These are phyloP conservation scores for Anisogramma anomala DNA, from an alignment of 2,329 filamentous ascomycete species.

Conservation along the genomic window DNA sequence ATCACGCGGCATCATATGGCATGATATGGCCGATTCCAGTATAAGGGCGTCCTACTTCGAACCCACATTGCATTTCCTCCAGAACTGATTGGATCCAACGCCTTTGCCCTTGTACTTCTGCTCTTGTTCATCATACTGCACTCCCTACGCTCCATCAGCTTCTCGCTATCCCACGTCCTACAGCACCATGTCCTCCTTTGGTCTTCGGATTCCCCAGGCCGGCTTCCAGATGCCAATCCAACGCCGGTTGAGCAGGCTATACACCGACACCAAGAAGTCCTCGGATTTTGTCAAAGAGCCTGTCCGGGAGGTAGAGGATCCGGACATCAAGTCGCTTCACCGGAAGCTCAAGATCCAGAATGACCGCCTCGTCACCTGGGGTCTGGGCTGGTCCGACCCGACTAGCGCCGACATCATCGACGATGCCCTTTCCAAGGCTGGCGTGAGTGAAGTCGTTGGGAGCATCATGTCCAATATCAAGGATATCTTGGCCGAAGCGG, in stretches of 20 bases:
- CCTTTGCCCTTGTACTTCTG: too few relatives aligned
- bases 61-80: too few relatives aligned
- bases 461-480: slow-evolving; percentile 74
- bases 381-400: slow-evolving; percentile 68
- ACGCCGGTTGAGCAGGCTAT: slow-evolving; percentile 57
- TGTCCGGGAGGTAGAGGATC: slow-evolving; percentile 50
- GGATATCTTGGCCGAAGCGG: slow-evolving; percentile 65
- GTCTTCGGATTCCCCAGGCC: slow-evolving; percentile 34
- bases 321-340: slow-evolving; percentile 60
- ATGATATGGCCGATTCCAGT: too few relatives aligned
- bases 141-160: too few relatives aligned
- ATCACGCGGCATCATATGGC: too few relatives aligned
- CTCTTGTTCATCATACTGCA: too few relatives aligned
- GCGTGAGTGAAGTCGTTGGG: slow-evolving; percentile 63
- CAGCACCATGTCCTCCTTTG: slow-evolving; percentile 35
- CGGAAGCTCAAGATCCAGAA: slow-evolving; percentile 71
- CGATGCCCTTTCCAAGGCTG: slow-evolving; percentile 58
- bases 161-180: too few relatives aligned
- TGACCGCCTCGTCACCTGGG: slow-evolving; percentile 68
- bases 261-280: slow-evolving; percentile 71
- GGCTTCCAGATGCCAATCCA: slow-evolving; percentile 47
- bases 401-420: slow-evolving; percentile 59
- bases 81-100: too few relatives aligned
- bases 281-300: slow-evolving; percentile 60
- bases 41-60: too few relatives aligned